These are phyloP conservation scores for Escovopsis sp. DNA, from an alignment of 2,329 filamentous ascomycete species.

Conservation along the genomic window DNA sequence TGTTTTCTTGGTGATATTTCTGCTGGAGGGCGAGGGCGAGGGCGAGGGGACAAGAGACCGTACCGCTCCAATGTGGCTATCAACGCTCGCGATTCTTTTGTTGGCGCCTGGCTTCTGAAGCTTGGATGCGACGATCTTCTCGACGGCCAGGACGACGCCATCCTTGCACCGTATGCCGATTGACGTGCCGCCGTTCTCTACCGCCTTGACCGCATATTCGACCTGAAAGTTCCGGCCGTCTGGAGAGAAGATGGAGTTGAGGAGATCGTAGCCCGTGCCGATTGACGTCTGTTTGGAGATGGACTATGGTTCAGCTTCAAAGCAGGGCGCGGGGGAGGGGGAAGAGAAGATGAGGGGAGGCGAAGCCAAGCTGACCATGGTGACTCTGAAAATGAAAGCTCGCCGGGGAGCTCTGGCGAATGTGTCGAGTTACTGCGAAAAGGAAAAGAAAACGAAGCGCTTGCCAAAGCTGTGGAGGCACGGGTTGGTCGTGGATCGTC, in stretches of 20 bases:
- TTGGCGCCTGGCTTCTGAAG: slow-evolving; percentile 89
- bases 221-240: slow-evolving; percentile 99
- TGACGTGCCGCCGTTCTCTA: slow-evolving; percentile 93
- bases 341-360: not conserved
- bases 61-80: slow-evolving; percentile 88
- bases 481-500: not conserved
- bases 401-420: too few relatives aligned
- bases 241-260: slow-evolving; percentile 98
- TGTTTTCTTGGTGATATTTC: not conserved
- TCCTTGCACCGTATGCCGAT: slow-evolving; percentile 96
- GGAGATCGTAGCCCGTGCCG: slow-evolving; percentile 98
- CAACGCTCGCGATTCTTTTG: slow-evolving; percentile 90
- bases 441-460: not conserved
- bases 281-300: slow-evolving; percentile 67
- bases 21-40: too few relatives aligned
- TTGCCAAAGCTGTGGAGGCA: too few relatives aligned
- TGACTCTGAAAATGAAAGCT: not conserved
- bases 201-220: slow-evolving; percentile 97
- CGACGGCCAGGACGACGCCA: slow-evolving; percentile 86
- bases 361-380: slow-evolving; percentile 2
- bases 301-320: not conserved
- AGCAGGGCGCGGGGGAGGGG: slow-evolving; percentile 3
- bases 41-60: too few relatives aligned
- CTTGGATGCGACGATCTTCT: slow-evolving; percentile 94
- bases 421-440: too few relatives aligned